Percentiles rank a stretch among this genome's conserved stretches.
Conservation (phyloP, 768 basidiomycete species). For the Hysterangium stoloniferum region DNA sequence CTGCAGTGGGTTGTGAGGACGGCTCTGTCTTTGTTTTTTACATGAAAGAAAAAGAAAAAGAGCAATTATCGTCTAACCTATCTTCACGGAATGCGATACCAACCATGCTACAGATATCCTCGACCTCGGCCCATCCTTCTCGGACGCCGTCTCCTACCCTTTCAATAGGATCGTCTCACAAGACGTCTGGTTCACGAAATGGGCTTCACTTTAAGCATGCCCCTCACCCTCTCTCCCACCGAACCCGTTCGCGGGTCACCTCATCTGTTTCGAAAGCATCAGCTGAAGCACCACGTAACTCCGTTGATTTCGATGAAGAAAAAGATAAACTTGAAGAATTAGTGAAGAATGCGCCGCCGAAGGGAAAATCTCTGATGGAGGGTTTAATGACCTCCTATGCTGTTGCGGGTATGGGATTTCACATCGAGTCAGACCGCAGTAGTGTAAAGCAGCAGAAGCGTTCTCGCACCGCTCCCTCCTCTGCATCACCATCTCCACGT, state of each 20-base stretch:
- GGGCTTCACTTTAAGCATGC: constrained; percentile 19
- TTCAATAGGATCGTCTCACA: constrained; percentile 15
- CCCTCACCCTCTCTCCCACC: constrained; percentile 41
- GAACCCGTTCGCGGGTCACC: constrained; percentile 54
- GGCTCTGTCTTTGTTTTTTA: constrained; percentile 30
- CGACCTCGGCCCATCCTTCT: constrained; percentile 14
- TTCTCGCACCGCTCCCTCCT: not conserved
- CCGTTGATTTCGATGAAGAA: constrained; percentile 78
- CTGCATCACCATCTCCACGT: constrained; percentile 1
- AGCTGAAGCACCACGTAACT: constrained; percentile 71
- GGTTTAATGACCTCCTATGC: constrained; percentile 18
- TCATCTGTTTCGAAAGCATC: constrained; percentile 65
- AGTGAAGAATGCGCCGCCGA: constrained; percentile 46
- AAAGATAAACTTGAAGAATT: constrained; percentile 68
- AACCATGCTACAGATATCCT: constrained; percentile 15
- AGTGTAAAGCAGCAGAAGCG: not conserved
- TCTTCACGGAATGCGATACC: too few species aligned
- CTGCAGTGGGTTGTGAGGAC: constrained; percentile 30
- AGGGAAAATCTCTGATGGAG: constrained; percentile 27
- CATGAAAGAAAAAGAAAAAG: not conserved
- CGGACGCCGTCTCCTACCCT: constrained; percentile 32
- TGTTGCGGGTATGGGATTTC: not conserved
- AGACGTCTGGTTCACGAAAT: not conserved
- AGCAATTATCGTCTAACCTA: too few species aligned
- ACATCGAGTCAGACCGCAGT: not conserved